A percentile compares a stretch with the other conserved stretches of the same genome.
phyloP scores from a whole-genome alignment of 2,329 filamentous ascomycete species.

The Calycina herbarum region DNA sequence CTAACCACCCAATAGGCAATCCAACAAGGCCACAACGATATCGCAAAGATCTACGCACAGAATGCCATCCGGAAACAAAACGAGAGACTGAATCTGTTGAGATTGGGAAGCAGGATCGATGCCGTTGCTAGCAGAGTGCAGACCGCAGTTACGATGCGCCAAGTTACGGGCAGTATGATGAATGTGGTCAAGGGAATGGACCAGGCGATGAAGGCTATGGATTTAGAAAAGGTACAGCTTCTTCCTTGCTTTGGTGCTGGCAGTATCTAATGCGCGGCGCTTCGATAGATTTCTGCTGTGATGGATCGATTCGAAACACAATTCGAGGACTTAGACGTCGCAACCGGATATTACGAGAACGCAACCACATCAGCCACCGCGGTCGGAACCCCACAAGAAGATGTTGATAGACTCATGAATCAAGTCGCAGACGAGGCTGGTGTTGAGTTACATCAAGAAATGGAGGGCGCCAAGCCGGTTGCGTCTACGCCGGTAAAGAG shows the following conservation, averaged over 20 bases:
- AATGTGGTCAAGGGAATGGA: conserved; percentile 56
- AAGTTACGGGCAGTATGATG: conserved; percentile 13
- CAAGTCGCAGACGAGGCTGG: conserved; percentile 88
- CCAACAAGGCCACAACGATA: conserved; percentile 58
- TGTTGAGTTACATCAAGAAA: conserved; percentile 76
- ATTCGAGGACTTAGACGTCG: conserved; percentile 51
- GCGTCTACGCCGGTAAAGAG: conserved; percentile 57
- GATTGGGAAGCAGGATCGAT: conserved; percentile 58
- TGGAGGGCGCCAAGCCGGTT: conserved; percentile 58
- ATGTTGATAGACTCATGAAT: conserved; percentile 81
- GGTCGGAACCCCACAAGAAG: conserved; percentile 74
- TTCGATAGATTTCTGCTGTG: conserved; percentile 56
- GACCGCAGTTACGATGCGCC: conserved; percentile 59
- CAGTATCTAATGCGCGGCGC: conserved; percentile 6
- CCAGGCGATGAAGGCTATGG: conserved; percentile 62
- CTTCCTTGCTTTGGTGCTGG: background rate
- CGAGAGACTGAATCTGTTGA: conserved; percentile 59
- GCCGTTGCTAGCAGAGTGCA: conserved; percentile 60
- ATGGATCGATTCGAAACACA: conserved; percentile 66
- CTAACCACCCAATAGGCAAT: conserved; percentile 47
- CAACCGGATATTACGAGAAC: conserved; percentile 67
- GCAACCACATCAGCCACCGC: conserved; percentile 78
- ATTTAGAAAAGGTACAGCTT: conserved; percentile 55
- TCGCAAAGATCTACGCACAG: conserved; percentile 63
- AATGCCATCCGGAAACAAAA: conserved; percentile 65